These are phyloP conservation scores for Pseudogymnoascus sp. DNA, from an alignment of 2,329 filamentous ascomycete species.

Conservation along the genomic window DNA sequence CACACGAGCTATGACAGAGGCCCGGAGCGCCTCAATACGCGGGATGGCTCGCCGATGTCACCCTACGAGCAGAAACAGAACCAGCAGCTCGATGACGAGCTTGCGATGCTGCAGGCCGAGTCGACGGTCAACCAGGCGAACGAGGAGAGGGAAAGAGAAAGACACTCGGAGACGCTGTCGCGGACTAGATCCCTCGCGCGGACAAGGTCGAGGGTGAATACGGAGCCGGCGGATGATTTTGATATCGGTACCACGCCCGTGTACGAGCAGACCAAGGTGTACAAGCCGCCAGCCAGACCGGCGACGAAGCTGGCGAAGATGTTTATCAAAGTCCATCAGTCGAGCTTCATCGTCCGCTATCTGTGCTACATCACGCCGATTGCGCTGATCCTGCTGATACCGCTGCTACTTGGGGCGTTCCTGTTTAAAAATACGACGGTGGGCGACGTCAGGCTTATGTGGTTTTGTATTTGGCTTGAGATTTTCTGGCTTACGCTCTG, in stretches of 20 bases:
- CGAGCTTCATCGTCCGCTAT: slow-evolving; percentile 59
- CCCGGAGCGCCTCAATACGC: slow-evolving; percentile 21
- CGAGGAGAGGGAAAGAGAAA: slow-evolving; percentile 3
- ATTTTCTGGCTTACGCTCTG: slow-evolving; percentile 88
- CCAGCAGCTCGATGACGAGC: slow-evolving; percentile 55
- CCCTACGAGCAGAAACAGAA: slow-evolving; percentile 48
- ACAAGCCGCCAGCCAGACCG: slow-evolving; percentile 55
- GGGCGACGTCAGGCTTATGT: slow-evolving; percentile 70
- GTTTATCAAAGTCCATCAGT: slow-evolving; percentile 57
- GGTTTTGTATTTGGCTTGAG: slow-evolving; percentile 94
- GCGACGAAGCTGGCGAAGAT: slow-evolving; percentile 53
- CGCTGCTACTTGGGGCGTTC: slow-evolving; percentile 56
- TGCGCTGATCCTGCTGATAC: slow-evolving; percentile 56
- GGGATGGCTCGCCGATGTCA: slow-evolving; percentile 30
- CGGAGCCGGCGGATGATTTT: slow-evolving; percentile 51
- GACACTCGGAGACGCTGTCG: slow-evolving; percentile 19
- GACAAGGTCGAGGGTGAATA: slow-evolving; percentile 40
- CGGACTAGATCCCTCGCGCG: slow-evolving; percentile 31
- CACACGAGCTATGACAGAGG: slow-evolving; percentile 34
- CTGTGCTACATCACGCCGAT: slow-evolving; percentile 63
- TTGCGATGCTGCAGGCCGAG: slow-evolving; percentile 57
- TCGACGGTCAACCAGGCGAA: slow-evolving; percentile 37
- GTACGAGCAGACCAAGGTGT: slow-evolving; percentile 57
- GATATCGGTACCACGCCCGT: slow-evolving; percentile 50
- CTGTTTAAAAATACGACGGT: slow-evolving; percentile 50